A percentile compares a stretch with the other conserved stretches of the same genome.
Evolutionary conservation across 2,329 filamentous ascomycete species (phyloP).

Genomic region (Coniella vitis): DNA sequence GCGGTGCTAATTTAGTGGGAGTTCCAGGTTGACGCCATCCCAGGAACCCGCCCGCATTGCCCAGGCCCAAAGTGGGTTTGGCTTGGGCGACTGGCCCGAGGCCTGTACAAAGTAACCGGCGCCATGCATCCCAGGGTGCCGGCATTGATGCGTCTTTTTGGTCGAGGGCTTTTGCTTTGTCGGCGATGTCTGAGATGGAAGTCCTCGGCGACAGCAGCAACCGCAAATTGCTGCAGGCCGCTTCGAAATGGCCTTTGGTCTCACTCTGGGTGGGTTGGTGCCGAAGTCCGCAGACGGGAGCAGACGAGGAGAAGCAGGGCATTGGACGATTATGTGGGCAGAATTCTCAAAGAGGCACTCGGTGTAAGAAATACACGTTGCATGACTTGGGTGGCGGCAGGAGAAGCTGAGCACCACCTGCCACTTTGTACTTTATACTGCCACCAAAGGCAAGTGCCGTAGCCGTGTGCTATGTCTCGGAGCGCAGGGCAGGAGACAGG

Average conservation of each 20-base stretch:
- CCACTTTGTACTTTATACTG: no score
- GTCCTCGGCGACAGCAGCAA: neutral
- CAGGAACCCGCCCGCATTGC: conserved; percentile 13
- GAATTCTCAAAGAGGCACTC: no score
- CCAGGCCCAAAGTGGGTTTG: conserved; percentile 4
- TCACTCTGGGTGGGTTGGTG: neutral
- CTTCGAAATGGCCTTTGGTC: neutral
- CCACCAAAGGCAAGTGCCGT: no score
- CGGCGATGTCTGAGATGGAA: neutral
- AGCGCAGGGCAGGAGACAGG: no score
- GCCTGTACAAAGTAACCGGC: no score
- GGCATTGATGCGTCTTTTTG: neutral
- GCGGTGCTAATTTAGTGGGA: conserved; percentile 17
- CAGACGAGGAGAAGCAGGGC: no score
- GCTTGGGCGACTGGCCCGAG: neutral
- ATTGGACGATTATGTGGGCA: no score
- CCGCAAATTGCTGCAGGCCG: neutral
- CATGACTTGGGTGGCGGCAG: no score
- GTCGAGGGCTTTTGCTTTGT: neutral
- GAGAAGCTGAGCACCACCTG: no score
- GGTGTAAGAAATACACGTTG: no score
- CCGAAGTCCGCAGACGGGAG: no score
- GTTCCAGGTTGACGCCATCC: conserved; percentile 10
- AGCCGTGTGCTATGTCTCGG: no score
- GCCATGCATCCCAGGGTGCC: neutral